phyloP scores from a whole-genome alignment of 768 basidiomycete species.

The Auricularia cornea region DNA sequence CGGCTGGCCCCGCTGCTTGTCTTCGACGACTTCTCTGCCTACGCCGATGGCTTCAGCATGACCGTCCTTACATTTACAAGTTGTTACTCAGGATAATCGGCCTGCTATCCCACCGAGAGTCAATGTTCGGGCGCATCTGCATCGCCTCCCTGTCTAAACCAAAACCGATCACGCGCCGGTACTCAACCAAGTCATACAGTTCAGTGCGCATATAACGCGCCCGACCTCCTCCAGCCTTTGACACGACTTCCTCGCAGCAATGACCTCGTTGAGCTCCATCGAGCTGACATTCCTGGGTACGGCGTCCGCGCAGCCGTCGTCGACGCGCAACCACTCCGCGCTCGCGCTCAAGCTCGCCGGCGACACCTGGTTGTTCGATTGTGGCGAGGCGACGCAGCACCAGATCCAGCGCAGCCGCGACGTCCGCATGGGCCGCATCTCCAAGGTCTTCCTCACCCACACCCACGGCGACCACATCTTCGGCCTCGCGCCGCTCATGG shows the following conservation, averaged over 20 bases:
- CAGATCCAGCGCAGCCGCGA: slow-evolving; percentile 55
- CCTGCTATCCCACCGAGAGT: too few relatives aligned
- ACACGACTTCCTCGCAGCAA: not conserved
- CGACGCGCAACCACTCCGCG: slow-evolving; percentile 70
- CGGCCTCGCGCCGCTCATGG: slow-evolving; percentile 61
- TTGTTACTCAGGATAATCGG: too few relatives aligned
- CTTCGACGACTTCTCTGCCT: too few relatives aligned
- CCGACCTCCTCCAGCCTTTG: too few relatives aligned
- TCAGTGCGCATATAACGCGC: too few relatives aligned
- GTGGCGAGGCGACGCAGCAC: slow-evolving; percentile 77
- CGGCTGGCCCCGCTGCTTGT: too few relatives aligned
- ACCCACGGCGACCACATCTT: slow-evolving; percentile 85
- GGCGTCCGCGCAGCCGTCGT: slow-evolving; percentile 72
- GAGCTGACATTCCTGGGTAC: slow-evolving; percentile 73
- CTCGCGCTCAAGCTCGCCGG: slow-evolving; percentile 56
- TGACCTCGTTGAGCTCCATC: slow-evolving; percentile 4
- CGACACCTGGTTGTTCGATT: slow-evolving; percentile 80
- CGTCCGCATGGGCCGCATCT: slow-evolving; percentile 72
- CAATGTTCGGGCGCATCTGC: too few relatives aligned
- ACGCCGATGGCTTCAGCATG: too few relatives aligned
- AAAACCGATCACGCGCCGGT: too few relatives aligned
- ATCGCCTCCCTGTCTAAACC: too few relatives aligned
- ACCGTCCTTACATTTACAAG: too few relatives aligned
- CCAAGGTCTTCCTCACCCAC: slow-evolving; percentile 83
- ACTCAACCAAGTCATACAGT: too few relatives aligned